Base-by-base conservation (phyloP, 331 rosid species). In the Rhamnella rubrinervis region DNA sequence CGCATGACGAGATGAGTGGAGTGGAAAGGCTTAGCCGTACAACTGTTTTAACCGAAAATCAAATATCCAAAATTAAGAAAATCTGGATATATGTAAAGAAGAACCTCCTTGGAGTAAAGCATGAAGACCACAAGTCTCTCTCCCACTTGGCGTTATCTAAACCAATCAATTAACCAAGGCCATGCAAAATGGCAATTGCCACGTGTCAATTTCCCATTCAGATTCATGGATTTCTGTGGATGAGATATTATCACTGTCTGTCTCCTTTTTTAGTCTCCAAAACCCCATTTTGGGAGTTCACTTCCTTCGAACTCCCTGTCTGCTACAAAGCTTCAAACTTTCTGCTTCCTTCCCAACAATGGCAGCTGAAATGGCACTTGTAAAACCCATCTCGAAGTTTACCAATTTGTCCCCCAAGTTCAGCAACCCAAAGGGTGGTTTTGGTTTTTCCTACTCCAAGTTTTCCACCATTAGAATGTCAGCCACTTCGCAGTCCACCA, bases 341-440 rank as follows among this genome's bases (percentile, higher is more conserved):
- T 35, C 9, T 4, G 13, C 47, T 46, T 49, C 18, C 58, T 53
- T 53, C 23, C 80, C 81, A 35, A 59, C 41, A 76, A 82, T 87
- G 93, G 97, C 95, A 21, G 88, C 85, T 55, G 90, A 85, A 66
- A 86, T 93, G 96, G 91, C 97, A 17, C 89, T 93, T 0, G 87
- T 93, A 71, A 93, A 93, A 77, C 91, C 97, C 75, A 84, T 91
- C 67, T 77, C 97, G 70, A 87, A 89, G 14, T 86, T 92, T 75
- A 67, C 78, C 86, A 81, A 78, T 62, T 49, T 55, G 1, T 61
- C 79, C 4, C 84, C 92, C 8, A 87, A 79, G 55, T 78, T 90
- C 7, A 67, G 77, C 18, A 80, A 15, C n/a, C 88, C 82, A 6
- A 81, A 86, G 69, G 65, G 75, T 31, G 35, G 35, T 31, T 31